These are phyloP conservation scores for Terfezia boudieri DNA, from an alignment of 495 filamentous ascomycete genomes.

Conservation along the genomic window DNA sequence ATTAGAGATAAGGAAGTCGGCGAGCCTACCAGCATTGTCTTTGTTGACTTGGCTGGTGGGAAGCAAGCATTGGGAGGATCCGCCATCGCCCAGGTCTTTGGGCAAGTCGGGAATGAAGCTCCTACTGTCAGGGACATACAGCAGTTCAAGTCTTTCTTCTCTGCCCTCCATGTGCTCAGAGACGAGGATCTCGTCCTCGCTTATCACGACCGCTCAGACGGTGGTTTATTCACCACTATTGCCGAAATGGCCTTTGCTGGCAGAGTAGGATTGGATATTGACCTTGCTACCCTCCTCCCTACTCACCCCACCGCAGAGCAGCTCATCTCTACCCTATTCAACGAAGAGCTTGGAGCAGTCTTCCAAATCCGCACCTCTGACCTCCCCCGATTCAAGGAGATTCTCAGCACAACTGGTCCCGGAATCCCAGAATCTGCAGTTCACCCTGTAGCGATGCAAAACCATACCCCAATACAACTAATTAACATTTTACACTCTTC, in stretches of 20 bases:
- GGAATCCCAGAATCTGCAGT: constrained; percentile 65
- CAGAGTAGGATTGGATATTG: constrained; percentile 66
- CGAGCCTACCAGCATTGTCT: constrained; percentile 57
- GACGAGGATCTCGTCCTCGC: constrained; percentile 72
- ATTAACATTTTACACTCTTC: constrained; percentile 52
- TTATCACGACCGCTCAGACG: constrained; percentile 87
- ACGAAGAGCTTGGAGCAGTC: constrained; percentile 89
- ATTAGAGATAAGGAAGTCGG: constrained; percentile 67
- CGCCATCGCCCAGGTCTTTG: constrained; percentile 78
- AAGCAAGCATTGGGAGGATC: constrained; percentile 70
- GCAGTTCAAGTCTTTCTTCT: constrained; percentile 73
- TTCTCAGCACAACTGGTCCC: constrained; percentile 56
- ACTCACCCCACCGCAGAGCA: constrained; percentile 8
- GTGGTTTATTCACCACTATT: constrained; percentile 76
- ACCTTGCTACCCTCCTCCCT: constrained; percentile 46
- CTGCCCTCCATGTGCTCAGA: constrained; percentile 69
- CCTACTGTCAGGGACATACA: constrained; percentile 70
- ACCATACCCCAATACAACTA: constrained; percentile 39
- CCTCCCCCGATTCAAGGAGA: constrained; percentile 62
- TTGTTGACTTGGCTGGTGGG: constrained; percentile 67
- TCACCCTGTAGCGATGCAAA: constrained; percentile 56
- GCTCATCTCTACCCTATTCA: constrained; percentile 63
- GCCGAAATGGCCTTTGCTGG: constrained; percentile 98
- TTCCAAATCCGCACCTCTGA: constrained; percentile 80
- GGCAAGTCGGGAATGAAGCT: constrained; percentile 58